Base-by-base conservation (phyloP, 352 stramenopile species). In the Pythium plurisporium region DNA sequence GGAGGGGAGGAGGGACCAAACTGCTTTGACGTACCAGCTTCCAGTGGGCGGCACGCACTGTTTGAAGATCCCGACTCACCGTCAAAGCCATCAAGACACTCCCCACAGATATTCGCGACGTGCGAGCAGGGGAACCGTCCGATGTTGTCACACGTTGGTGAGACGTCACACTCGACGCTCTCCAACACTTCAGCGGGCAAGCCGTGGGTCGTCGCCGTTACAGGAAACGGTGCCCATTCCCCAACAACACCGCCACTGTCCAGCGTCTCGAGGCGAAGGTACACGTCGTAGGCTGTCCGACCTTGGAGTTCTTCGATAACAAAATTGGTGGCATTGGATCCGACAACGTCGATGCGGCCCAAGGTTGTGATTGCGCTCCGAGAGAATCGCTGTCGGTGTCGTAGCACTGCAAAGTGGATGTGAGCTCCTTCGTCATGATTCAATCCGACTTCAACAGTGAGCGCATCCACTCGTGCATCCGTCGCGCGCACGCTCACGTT, bases 201-300 rank as follows among this genome's bases (percentile, higher is more conserved):
- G 7, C 81, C 78, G 26, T 91, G 81, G 0, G 81, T 91, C 5
- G 66, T 64, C 20, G 76, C 76, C 5, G 68, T 76, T 31, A 83
- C 57, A 1, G 76, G 64, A 23, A 79, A 59, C 9, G 46, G 48
- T 26, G 73, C 70, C 81, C 81, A 91, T 5, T 75, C 53, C 26
- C 83, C 73, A 34, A 87, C 72, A 14, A 94, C 84, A 2, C 84
- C 84, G 23, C 65, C 73, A 42, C 82, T 92, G 27, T 76, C 61
- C n/a, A 92, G 69, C 1, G 82, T 91, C 70, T 94, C 84, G 1
- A 77, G 59, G 7, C 80, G 70, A 26, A 94, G 69, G 71, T 85
- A 94, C 31, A 94, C 54, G 29, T 89, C 78, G 46, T 92, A 90
- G 9, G 67, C 48, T 2, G 70, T 90, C 19, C 76, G 77, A 40